Conservation (phyloP, 805 yeast genomes). For the Vanderwaltozyma tropicalis region DNA sequence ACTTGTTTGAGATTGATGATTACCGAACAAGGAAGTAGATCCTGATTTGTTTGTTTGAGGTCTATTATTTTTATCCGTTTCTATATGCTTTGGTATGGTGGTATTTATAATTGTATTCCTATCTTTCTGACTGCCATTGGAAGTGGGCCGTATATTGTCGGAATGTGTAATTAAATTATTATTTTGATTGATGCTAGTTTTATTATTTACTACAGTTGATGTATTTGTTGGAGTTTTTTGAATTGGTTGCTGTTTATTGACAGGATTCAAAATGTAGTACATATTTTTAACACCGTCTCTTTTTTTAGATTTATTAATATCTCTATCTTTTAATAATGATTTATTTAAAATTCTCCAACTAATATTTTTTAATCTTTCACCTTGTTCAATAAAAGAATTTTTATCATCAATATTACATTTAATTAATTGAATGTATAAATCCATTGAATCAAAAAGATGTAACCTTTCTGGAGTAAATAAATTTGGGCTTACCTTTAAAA, state of each 20-base stretch:
- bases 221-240: background rate
- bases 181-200: background rate
- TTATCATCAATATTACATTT: conserved; percentile 8
- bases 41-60: no score
- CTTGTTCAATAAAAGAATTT: conserved; percentile 18
- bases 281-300: conserved; percentile 28
- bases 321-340: conserved; percentile 17
- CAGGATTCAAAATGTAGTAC: conserved; percentile 20
- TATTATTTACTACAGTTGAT: background rate
- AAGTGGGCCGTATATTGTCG: background rate
- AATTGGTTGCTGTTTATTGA: background rate
- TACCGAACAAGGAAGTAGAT: no score
- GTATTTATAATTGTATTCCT: no score
- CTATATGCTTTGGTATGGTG: no score
- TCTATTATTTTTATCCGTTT: no score
- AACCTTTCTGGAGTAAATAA: conserved; percentile 25
- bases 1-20: no score
- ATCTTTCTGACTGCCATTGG: background rate
- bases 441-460: conserved; percentile 23
- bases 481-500: conserved; percentile 24
- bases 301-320: conserved; percentile 23
- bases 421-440: conserved; percentile 22
- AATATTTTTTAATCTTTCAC: conserved; percentile 26
- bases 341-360: conserved; percentile 28
- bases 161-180: background rate